Conservation (phyloP, 2,329 filamentous ascomycete genomes). For the Xylariomycetidae sp. region DNA sequence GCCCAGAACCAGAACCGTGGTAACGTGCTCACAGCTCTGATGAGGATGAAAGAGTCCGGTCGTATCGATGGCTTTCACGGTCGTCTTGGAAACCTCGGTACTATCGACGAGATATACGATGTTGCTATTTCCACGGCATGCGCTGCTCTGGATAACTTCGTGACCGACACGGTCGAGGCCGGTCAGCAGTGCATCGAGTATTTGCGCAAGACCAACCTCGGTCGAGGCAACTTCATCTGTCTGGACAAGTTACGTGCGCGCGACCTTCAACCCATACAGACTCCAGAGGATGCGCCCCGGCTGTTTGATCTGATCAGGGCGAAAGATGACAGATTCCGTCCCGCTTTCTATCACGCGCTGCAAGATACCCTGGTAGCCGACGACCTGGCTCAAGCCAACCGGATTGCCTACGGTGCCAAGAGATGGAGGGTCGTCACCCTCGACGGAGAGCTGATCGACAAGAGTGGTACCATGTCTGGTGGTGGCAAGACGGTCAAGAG, state of each 20-base stretch:
- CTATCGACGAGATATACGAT: conserved; percentile 91
- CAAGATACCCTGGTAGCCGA: conserved; percentile 92
- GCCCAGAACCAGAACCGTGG: conserved; percentile 88
- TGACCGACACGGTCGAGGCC: conserved; percentile 92
- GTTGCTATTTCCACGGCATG: conserved; percentile 98
- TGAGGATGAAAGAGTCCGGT: conserved; percentile 92
- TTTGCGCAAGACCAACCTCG: conserved; percentile 93
- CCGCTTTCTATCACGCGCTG: conserved; percentile 92
- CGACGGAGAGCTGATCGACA: conserved; percentile 92
- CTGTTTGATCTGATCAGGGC: conserved; percentile 89
- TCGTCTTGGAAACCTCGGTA: conserved; percentile 86
- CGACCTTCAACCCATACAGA: conserved; percentile 75
- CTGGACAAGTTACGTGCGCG: conserved; percentile 79
- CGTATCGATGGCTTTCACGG: conserved; percentile 97
- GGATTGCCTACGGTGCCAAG: conserved; percentile 90
- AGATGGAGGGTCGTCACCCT: conserved; percentile 96
- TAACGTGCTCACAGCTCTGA: conserved; percentile 84
- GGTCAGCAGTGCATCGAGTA: conserved; percentile 98
- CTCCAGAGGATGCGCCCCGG: conserved; percentile 86
- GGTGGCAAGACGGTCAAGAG: conserved; percentile 87
- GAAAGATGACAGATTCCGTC: conserved; percentile 79
- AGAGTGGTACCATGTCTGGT: conserved; percentile 97
- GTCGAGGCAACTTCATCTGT: conserved; percentile 94
- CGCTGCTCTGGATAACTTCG: conserved; percentile 86
- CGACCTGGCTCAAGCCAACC: conserved; percentile 91